A percentile compares a stretch with the other conserved stretches of the same genome.
Conservation (phyloP, 345 rosid species). For the Pistacia integerrima region DNA sequence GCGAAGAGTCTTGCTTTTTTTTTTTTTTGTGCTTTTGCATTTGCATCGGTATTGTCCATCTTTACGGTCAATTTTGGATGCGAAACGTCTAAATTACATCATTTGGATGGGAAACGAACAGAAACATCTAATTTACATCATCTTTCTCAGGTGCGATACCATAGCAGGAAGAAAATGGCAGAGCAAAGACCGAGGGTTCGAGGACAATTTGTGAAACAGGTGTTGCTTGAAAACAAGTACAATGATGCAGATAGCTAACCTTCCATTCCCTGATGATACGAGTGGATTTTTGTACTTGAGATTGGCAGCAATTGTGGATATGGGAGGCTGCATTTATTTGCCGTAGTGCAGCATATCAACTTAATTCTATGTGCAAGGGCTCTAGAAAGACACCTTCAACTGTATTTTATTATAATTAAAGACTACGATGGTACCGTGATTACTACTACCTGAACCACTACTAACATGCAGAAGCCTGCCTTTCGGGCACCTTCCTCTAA, state of each 20-base stretch:
- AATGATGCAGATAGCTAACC: conserved; percentile 24
- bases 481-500: conserved; percentile 12
- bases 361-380: not conserved
- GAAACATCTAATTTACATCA: not conserved
- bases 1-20: not conserved
- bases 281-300: conserved; percentile 8
- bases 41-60: not conserved
- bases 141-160: conserved; percentile 51
- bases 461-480: not conserved
- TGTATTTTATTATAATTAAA: conserved; percentile 8
- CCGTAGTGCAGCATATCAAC: conserved; percentile 17
- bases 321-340: conserved; percentile 10
- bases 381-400: conserved; percentile 1
- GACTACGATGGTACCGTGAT: not conserved
- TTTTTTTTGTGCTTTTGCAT: conserved; percentile 6
- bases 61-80: not conserved
- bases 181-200: conserved; percentile 57
- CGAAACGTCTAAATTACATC: not conserved
- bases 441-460: not conserved
- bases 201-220: conserved; percentile 57
- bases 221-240: conserved; percentile 23
- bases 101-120: not conserved
- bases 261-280: not conserved
- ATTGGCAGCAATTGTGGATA: not conserved
- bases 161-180: conserved; percentile 59